Conservation (phyloP, 192 early-diverging fungal genomes). For the Coemansia sp. region DNA sequence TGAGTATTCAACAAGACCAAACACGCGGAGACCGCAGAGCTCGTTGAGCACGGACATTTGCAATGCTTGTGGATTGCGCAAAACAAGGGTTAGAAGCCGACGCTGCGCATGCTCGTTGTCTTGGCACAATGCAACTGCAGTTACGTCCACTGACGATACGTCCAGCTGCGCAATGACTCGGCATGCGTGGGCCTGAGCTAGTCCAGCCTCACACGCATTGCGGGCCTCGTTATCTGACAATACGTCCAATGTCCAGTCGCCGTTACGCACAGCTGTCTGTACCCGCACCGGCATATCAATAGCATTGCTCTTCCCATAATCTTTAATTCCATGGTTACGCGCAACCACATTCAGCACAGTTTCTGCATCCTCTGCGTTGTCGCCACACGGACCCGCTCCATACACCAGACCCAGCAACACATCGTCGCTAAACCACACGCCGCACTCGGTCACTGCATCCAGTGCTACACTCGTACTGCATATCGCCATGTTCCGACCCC, state of each 20-base stretch:
- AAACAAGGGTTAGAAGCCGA: conserved; percentile 9
- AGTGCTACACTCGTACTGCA: too few relatives aligned
- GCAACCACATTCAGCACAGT: background rate
- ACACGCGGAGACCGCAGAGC: background rate
- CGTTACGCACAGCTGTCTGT: background rate
- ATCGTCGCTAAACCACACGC: background rate
- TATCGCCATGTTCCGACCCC: background rate
- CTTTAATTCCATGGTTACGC: background rate
- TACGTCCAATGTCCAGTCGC: background rate
- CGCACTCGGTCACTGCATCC: background rate
- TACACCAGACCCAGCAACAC: background rate
- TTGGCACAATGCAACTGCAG: background rate
- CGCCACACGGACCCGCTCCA: background rate
- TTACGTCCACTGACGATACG: background rate
- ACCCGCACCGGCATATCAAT: background rate
- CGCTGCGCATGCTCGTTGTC: conserved; percentile 13
- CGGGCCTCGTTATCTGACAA: background rate
- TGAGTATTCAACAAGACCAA: background rate
- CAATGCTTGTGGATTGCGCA: conserved; percentile 2
- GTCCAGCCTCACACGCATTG: background rate
- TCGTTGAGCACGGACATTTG: background rate
- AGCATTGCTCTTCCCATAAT: background rate
- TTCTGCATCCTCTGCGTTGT: background rate
- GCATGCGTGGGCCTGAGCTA: background rate
- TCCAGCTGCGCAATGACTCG: background rate